A percentile compares a stretch with the other conserved stretches of the same genome.
Evolutionary conservation across 2,329 filamentous ascomycete species (phyloP).

Genomic region (Arthrinium phaeospermum): DNA sequence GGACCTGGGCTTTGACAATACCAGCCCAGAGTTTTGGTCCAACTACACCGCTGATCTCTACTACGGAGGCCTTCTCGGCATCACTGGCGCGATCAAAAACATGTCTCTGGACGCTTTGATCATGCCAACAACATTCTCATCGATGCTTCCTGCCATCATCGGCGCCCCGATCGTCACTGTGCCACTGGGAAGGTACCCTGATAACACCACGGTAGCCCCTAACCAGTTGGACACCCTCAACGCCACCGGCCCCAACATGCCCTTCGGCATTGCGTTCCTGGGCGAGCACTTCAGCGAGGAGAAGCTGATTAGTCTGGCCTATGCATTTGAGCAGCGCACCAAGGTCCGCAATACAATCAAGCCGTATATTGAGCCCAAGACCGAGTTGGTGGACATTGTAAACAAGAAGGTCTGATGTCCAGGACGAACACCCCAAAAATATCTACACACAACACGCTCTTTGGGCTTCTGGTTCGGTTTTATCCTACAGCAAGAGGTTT

Average conservation of each 20-base stretch:
- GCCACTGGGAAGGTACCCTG: slow-evolving; percentile 57
- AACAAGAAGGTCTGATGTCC: background rate
- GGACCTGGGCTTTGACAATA: slow-evolving; percentile 58
- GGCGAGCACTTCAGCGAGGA: slow-evolving; percentile 67
- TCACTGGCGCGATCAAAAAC: slow-evolving; percentile 63
- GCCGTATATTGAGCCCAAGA: slow-evolving; percentile 38
- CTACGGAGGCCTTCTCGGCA: slow-evolving; percentile 62
- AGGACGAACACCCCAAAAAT: background rate
- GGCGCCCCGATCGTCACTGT: slow-evolving; percentile 67
- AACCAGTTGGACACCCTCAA: slow-evolving; percentile 57
- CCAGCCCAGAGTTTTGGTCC: slow-evolving; percentile 60
- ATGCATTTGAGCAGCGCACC: slow-evolving; percentile 70
- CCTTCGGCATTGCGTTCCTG: slow-evolving; percentile 68
- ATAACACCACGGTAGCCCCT: slow-evolving; percentile 52
- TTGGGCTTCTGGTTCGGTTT: background rate
- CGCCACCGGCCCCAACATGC: slow-evolving; percentile 56
- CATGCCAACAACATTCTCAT: slow-evolving; percentile 58
- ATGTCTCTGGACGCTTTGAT: slow-evolving; percentile 67
- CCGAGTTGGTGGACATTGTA: slow-evolving; percentile 37
- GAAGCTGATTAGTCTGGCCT: slow-evolving; percentile 67
- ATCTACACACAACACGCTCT: background rate
- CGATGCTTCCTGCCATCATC: slow-evolving; percentile 58
- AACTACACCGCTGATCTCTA: slow-evolving; percentile 58
- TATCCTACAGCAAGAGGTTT: background rate
- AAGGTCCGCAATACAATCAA: slow-evolving; percentile 35